Evolutionary conservation across 169 alveolate genomes (phyloP).

Genomic region (Plasmodium ovale): DNA sequence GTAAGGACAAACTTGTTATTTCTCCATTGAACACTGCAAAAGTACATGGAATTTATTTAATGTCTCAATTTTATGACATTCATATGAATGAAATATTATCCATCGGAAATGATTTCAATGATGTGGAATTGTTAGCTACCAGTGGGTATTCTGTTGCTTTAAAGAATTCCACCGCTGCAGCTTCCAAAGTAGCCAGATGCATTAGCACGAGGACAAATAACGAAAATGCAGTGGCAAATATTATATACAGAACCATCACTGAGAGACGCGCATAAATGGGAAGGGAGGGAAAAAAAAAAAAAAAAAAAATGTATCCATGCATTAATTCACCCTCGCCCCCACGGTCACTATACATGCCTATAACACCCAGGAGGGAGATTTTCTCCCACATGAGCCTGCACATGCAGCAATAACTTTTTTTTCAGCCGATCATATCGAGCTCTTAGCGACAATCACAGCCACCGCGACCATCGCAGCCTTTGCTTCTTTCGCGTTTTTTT

Average conservation of each 20-base stretch:
- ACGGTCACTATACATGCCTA: too few relatives aligned
- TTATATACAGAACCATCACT: constrained; percentile 18
- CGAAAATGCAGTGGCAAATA: constrained; percentile 50
- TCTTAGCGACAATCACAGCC: too few relatives aligned
- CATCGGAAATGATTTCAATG: constrained; percentile 51
- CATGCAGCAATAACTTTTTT: too few relatives aligned
- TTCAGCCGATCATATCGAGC: too few relatives aligned
- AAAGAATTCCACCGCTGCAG: constrained; percentile 13
- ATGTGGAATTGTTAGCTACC: constrained; percentile 38
- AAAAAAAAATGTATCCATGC: too few relatives aligned
- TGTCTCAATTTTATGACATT: constrained; percentile 31
- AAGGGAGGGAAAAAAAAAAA: neutral
- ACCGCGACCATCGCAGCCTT: too few relatives aligned
- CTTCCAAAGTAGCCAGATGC: constrained; percentile 24
- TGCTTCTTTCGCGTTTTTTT: too few relatives aligned
- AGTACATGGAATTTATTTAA: constrained; percentile 3
- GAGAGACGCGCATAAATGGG: neutral
- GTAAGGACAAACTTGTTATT: constrained; percentile 7
- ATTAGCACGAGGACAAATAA: constrained; percentile 29
- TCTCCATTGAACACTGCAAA: constrained; percentile 53
- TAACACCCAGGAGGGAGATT: too few relatives aligned
- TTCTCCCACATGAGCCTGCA: too few relatives aligned
- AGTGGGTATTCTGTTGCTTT: constrained; percentile 55
- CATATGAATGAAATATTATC: constrained; percentile 22
- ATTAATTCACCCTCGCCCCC: too few relatives aligned